Conservation (phyloP, 371 early-diverging fungal species). For the Rhizopus sp. region DNA sequence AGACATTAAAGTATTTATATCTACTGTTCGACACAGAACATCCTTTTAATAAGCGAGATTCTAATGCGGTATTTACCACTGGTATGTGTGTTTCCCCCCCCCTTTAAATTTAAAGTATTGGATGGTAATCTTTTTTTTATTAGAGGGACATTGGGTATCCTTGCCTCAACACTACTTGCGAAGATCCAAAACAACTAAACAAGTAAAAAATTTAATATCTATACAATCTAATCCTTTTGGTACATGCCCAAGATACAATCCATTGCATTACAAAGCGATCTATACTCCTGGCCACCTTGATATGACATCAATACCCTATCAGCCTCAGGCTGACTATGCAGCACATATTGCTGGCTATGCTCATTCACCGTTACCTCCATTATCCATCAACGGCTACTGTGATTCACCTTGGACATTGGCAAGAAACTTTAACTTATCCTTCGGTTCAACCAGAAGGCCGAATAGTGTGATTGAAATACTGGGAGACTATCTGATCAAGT, state of each 20-base stretch:
- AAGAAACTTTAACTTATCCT: slow-evolving; percentile 29
- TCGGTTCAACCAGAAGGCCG: slow-evolving; percentile 23
- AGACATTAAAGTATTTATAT: slow-evolving; percentile 93
- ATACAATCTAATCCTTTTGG: slow-evolving; percentile 10
- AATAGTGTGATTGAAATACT: slow-evolving; percentile 38
- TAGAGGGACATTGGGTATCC: slow-evolving; percentile 80
- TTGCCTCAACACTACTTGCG: slow-evolving; percentile 24
- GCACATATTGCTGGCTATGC: slow-evolving; percentile 29
- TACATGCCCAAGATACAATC: slow-evolving; percentile 20
- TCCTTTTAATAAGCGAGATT: slow-evolving; percentile 63
- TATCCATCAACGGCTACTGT: slow-evolving; percentile 32
- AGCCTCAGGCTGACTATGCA: slow-evolving; percentile 37
- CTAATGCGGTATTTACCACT: slow-evolving; percentile 87
- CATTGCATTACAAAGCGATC: neutral
- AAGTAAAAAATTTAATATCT: neutral
- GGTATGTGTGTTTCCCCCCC: slow-evolving; percentile 31
- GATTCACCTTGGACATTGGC: slow-evolving; percentile 16
- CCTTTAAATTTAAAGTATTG: neutral
- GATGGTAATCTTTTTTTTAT: neutral
- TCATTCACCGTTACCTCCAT: neutral
- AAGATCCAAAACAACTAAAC: slow-evolving; percentile 1
- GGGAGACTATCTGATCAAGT: slow-evolving; percentile 50
- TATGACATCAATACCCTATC: slow-evolving; percentile 30
- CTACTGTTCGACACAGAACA: slow-evolving; percentile 61
- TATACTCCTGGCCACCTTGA: slow-evolving; percentile 27